These are phyloP conservation scores for Trypanosoma theileri DNA, from an alignment of 208 protist species.

Conservation along the genomic window DNA sequence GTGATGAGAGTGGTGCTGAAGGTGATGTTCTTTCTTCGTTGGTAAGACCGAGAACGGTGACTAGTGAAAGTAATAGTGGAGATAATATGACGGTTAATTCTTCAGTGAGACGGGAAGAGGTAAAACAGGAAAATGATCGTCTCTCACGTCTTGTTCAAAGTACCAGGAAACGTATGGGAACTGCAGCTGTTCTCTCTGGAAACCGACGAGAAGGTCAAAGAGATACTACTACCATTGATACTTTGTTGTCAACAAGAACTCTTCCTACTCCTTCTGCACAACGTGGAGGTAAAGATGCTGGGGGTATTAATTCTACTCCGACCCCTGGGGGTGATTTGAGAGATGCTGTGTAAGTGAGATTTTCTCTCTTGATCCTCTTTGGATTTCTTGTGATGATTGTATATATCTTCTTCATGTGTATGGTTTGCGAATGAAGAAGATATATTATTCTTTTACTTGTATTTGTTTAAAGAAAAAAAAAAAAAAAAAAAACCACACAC, in stretches of 20 bases:
- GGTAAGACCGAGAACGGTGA: not conserved
- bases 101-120: not conserved
- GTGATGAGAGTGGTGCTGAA: not conserved
- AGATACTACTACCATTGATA: not conserved
- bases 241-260: not conserved
- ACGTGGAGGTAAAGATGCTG: too few relatives aligned
- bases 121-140: not conserved
- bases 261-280: too few relatives aligned
- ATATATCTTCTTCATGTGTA: too few relatives aligned
- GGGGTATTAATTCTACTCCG: too few relatives aligned
- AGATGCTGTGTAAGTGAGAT: too few relatives aligned
- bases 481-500: too few relatives aligned
- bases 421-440: too few relatives aligned
- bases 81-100: not conserved
- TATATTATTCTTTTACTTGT: too few relatives aligned
- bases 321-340: too few relatives aligned
- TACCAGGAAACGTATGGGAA: not conserved
- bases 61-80: not conserved
- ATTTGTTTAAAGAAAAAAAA: too few relatives aligned
- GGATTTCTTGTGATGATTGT: too few relatives aligned
- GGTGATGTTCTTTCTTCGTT: not conserved
- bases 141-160: not conserved
- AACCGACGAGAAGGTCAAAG: not conserved
- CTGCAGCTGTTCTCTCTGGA: not conserved
- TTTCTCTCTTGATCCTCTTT: too few relatives aligned